phyloP scores from a whole-genome alignment of 2,329 filamentous ascomycete genomes.

The Pestalotiopsis sp. region DNA sequence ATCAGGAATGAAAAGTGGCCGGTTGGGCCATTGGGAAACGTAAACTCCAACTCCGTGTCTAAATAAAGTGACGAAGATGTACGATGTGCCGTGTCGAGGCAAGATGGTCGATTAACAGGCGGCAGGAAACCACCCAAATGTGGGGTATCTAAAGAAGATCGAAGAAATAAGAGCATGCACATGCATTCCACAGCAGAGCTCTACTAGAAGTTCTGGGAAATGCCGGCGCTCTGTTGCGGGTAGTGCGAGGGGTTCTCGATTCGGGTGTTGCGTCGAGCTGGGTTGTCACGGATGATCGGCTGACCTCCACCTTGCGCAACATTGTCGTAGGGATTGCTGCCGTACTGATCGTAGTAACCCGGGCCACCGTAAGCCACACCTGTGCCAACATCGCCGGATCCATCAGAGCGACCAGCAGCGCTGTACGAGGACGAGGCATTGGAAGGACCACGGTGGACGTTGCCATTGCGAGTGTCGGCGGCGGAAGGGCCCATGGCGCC shows the following conservation, averaged over 20 bases:
- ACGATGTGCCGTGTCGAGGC: background rate
- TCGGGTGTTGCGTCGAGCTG: constrained; percentile 87
- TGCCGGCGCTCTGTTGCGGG: constrained; percentile 90
- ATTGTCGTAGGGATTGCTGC: constrained; percentile 59
- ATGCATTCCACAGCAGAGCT: background rate
- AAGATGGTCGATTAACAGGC: constrained; percentile 1
- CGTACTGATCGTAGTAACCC: constrained; percentile 64
- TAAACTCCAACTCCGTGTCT: constrained; percentile 1
- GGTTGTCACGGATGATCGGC: constrained; percentile 91
- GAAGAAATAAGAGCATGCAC: background rate
- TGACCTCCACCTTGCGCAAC: constrained; percentile 50
- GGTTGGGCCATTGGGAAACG: background rate
- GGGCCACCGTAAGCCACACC: constrained; percentile 51
- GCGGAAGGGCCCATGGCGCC: constrained; percentile 79
- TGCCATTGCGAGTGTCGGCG: constrained; percentile 64
- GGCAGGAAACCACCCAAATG: constrained; percentile 2
- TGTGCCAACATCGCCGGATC: constrained; percentile 56
- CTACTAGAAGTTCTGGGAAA: constrained; percentile 90
- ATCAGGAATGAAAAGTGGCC: background rate
- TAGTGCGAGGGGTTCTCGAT: constrained; percentile 91
- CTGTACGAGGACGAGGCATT: constrained; percentile 98
- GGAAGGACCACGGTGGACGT: constrained; percentile 86
- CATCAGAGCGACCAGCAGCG: constrained; percentile 74
- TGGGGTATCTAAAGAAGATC: constrained; percentile 4
- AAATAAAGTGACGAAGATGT: constrained; percentile 1